phyloP scores from a whole-genome alignment of 805 yeast species.

The Yamadazyma insecticola region DNA sequence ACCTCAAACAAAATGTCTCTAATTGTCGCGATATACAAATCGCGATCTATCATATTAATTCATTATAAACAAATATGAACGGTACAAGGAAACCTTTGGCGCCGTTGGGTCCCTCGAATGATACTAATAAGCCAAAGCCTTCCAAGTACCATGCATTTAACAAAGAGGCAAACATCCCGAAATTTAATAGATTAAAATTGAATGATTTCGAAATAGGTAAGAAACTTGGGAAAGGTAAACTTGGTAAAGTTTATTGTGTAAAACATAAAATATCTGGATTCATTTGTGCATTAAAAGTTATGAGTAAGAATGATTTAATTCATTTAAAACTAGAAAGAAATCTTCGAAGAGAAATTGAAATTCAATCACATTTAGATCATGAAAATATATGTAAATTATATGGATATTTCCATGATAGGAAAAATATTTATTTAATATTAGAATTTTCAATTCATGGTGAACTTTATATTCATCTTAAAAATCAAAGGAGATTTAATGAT shows the following conservation, averaged over 20 bases:
- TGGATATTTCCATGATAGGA: slow-evolving; percentile 80
- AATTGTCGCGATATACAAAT: too few species aligned
- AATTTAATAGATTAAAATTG: slow-evolving; percentile 22
- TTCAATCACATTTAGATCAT: slow-evolving; percentile 76
- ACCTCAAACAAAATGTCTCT: too few species aligned
- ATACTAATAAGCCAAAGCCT: too few species aligned
- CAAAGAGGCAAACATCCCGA: too few species aligned
- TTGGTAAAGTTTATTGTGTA: slow-evolving; percentile 90
- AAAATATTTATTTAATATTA: slow-evolving; percentile 74
- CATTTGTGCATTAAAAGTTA: slow-evolving; percentile 85
- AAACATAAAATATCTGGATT: slow-evolving; percentile 70
- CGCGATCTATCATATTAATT: too few species aligned
- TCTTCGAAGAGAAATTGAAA: slow-evolving; percentile 86
- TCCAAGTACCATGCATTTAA: not conserved
- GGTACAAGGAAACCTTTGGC: too few species aligned
- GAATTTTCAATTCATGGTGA: slow-evolving; percentile 89
- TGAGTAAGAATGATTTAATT: slow-evolving; percentile 77
- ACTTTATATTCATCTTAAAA: slow-evolving; percentile 65
- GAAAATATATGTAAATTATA: slow-evolving; percentile 74
- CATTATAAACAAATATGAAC: too few species aligned
- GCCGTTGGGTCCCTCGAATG: too few species aligned
- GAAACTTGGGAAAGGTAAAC: slow-evolving; percentile 86
- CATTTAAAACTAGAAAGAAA: slow-evolving; percentile 78
- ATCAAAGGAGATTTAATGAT: slow-evolving; percentile 68
- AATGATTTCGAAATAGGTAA: slow-evolving; percentile 83